These are phyloP conservation scores for Alternaria sp. DNA, from an alignment of 2,329 filamentous ascomycete species.

Conservation along the genomic window DNA sequence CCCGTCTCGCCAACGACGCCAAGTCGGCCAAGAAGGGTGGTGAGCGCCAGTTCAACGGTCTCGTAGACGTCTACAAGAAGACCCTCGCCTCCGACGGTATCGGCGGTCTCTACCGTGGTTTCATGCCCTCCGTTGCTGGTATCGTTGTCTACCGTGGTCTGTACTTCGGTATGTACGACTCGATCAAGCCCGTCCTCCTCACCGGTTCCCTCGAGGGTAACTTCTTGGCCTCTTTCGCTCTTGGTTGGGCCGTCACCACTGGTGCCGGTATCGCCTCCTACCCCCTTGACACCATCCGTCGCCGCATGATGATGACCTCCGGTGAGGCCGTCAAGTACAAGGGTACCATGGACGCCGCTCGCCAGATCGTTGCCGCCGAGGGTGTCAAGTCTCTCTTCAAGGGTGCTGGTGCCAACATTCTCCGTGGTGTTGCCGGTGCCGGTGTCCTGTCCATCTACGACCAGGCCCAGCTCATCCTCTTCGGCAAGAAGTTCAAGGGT, in stretches of 20 bases:
- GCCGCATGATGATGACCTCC: conserved; percentile 99
- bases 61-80: conserved; percentile 99
- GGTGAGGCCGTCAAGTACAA: conserved; percentile 99
- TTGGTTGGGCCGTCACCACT: conserved; percentile 99
- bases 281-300: conserved; percentile 99
- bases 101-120: conserved; percentile 99
- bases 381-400: conserved; percentile 99
- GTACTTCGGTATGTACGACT: conserved; percentile 99
- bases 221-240: conserved; percentile 99
- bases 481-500: conserved; percentile 98
- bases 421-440: conserved; percentile 99
- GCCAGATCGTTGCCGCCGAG: conserved; percentile 94
- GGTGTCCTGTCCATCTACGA: conserved; percentile 99
- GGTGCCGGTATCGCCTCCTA: conserved; percentile 99
- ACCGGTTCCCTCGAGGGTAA: conserved; percentile 90
- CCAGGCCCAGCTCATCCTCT: conserved; percentile 98
- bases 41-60: conserved; percentile 99
- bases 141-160: conserved; percentile 99
- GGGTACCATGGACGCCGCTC: conserved; percentile 90
- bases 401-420: conserved; percentile 99
- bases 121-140: conserved; percentile 98
- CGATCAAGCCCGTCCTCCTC: conserved; percentile 98
- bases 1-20: conserved; percentile 99
- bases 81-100: conserved; percentile 98
- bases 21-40: conserved; percentile 97